Evolutionary conservation across 495 filamentous ascomycete genomes (phyloP), one percentile per base, ranked within the genome.

Genomic region (Cenococcum geophilum): DNA sequence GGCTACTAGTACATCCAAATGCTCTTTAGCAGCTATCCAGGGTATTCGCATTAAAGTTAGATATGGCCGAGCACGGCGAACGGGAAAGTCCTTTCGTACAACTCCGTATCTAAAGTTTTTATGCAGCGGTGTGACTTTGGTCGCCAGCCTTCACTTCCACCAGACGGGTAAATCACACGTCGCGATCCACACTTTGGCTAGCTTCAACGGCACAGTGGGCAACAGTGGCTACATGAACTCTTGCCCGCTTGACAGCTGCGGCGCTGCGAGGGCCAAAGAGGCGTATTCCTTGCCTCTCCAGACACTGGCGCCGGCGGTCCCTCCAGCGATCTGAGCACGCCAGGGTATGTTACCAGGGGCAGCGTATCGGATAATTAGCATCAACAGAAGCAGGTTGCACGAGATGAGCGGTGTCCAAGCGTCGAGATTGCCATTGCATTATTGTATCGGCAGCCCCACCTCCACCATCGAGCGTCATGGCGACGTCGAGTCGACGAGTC

Each of bases 381-480:
- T 18, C 18, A 18, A 4, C 14, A 45, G 40, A 18, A 14, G 40
- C 40, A 18, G 40, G 40, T 45, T 18, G 40, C 11, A 45, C 40
- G 40, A 45, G 40, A 45, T 4, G 40, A 45, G 40, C 40, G 40
- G 40, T 45, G 40, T 45, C 40, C 40, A 45, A 45, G 40, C 40
- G 40, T 45, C 40, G 12, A 45, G 40, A 45, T 45, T 45, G 40
- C 40, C 40, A 18, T 45, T 45, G 40, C 40, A 45, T 45, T 45
- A 45, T 18, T 14, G 14, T 16, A 10, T 45, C 12, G 14, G 40
- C 40, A 16, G 40, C 40, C 40, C 40, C 40, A 45, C 40, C 12
- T 18, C 40, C 40, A 14, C 1, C 40, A 14, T 45, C 11, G 40
- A 18, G 12, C 40, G 11, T 45, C 18, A 18, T 45, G 1, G 40